Conservation (phyloP, 306 rosid species). For the Glycine soja region DNA sequence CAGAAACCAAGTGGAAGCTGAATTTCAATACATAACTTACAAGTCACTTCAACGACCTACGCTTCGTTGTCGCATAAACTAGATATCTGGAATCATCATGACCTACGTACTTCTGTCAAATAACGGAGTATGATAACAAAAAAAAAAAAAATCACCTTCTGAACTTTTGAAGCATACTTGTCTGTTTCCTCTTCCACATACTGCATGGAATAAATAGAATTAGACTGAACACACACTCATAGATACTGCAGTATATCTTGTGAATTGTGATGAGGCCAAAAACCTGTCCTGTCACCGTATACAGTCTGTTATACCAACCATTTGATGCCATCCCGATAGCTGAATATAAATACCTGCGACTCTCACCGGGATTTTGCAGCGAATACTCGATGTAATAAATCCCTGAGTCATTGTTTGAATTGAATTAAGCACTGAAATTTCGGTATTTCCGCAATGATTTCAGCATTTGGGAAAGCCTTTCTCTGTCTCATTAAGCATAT, state of each 20-base stretch:
- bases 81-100: constrained; percentile 20
- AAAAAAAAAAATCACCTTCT: constrained; percentile 60
- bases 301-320: constrained; percentile 91
- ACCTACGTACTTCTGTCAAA: constrained; percentile 16
- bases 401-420: constrained; percentile 58
- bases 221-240: not conserved
- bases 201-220: constrained; percentile 53
- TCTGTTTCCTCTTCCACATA: constrained; percentile 71
- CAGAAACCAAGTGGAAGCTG: constrained; percentile 50
- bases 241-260: not conserved
- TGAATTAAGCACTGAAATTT: constrained; percentile 17
- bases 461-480: not conserved
- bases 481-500: not conserved
- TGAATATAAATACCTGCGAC: constrained; percentile 70
- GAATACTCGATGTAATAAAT: constrained; percentile 80
- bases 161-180: constrained; percentile 66
- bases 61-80: constrained; percentile 15
- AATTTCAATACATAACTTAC: constrained; percentile 31
- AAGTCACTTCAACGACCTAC: constrained; percentile 4
- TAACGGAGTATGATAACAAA: not conserved
- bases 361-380: constrained; percentile 81
- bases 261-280: constrained; percentile 5
- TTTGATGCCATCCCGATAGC: constrained; percentile 90
- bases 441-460: not conserved
- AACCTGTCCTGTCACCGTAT: constrained; percentile 96